Evolutionary conservation across 164 flowering plant genomes (phyloP).

Genomic region (Platanus orientalis): DNA sequence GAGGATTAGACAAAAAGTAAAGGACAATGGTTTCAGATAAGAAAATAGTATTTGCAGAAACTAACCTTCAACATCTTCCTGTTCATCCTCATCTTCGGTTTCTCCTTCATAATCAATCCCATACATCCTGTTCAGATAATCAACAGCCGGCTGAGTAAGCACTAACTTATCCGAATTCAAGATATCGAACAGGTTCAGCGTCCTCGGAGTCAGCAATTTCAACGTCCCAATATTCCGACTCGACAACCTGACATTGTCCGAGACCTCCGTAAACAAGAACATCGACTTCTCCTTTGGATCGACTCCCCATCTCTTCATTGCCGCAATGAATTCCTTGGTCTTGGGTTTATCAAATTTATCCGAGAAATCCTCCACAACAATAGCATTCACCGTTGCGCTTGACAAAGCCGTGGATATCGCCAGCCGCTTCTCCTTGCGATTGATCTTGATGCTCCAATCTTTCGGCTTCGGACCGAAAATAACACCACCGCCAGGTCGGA

Average conservation of each 20-base stretch:
- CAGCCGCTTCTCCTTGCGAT: slow-evolving; percentile 81
- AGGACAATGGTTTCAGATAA: background rate
- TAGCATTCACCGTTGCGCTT: slow-evolving; percentile 52
- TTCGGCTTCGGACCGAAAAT: slow-evolving; percentile 88
- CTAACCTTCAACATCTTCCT: slow-evolving; percentile 28
- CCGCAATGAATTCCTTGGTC: slow-evolving; percentile 83
- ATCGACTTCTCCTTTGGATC: slow-evolving; percentile 76
- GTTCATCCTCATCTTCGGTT: slow-evolving; percentile 37
- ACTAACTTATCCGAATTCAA: slow-evolving; percentile 78
- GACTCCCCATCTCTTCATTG: slow-evolving; percentile 84
- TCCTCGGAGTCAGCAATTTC: slow-evolving; percentile 83
- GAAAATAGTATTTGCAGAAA: background rate
- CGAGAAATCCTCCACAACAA: slow-evolving; percentile 80
- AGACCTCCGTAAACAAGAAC: slow-evolving; percentile 65
- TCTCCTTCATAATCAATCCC: slow-evolving; percentile 40
- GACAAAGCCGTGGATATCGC: slow-evolving; percentile 84
- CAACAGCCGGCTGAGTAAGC: slow-evolving; percentile 54
- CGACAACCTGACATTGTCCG: slow-evolving; percentile 61
- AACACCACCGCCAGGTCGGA: slow-evolving; percentile 97
- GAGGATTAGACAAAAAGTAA: too few species aligned
- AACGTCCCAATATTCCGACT: slow-evolving; percentile 82
- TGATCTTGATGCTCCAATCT: slow-evolving; percentile 91
- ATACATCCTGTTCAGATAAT: slow-evolving; percentile 65
- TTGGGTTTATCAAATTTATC: slow-evolving; percentile 73
- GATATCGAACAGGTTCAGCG: slow-evolving; percentile 83